Conservation (phyloP, 306 rosid genomes). For the Prunus padus region DNA sequence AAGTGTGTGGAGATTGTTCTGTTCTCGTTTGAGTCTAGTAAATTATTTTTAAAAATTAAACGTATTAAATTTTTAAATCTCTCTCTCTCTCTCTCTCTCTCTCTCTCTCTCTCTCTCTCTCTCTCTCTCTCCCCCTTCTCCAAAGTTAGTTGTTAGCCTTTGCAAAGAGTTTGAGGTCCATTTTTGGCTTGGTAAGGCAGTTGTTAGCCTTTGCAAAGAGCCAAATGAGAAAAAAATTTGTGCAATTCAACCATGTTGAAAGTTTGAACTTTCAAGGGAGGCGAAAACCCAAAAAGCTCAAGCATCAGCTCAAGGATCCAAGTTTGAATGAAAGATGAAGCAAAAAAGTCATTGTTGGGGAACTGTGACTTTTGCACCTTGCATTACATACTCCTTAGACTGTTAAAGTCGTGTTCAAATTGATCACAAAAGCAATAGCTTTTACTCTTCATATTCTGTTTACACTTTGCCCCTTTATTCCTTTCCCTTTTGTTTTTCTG, state of each 20-base stretch:
- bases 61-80: too few relatives aligned
- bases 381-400: too few relatives aligned
- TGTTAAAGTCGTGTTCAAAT: neutral
- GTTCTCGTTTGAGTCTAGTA: too few relatives aligned
- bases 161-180: slow-evolving; percentile 15
- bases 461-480: too few relatives aligned
- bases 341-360: slow-evolving; percentile 18
- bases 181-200: neutral
- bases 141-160: too few relatives aligned
- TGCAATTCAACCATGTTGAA: slow-evolving; percentile 6
- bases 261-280: slow-evolving; percentile 35
- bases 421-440: slow-evolving; percentile 1
- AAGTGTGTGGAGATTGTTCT: too few relatives aligned
- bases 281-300: slow-evolving; percentile 33
- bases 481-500: slow-evolving; percentile 1
- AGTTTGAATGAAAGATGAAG: slow-evolving; percentile 35
- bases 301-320: slow-evolving; percentile 29
- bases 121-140: too few relatives aligned
- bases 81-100: too few relatives aligned
- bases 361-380: slow-evolving; percentile 8
- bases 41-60: too few relatives aligned
- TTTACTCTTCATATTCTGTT: neutral
- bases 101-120: too few relatives aligned
- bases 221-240: slow-evolving; percentile 3
- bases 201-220: slow-evolving; percentile 12